Evolutionary conservation across 192 early-diverging fungal species (phyloP), one percentile per base, ranked within the genome.

Genomic region (Phycomyces blakesleeanus): DNA sequence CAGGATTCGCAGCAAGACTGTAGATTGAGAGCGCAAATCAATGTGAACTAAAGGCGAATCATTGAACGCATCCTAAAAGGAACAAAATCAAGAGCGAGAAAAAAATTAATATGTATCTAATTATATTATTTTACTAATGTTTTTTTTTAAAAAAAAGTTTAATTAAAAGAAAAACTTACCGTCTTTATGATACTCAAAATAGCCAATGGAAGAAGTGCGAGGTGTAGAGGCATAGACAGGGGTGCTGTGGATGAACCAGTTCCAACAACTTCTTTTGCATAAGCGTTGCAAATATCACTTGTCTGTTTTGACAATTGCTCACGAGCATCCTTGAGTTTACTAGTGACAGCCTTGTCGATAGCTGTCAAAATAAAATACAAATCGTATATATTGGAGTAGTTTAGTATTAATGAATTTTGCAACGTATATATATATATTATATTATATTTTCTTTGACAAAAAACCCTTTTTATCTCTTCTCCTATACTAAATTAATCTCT

Each of bases 261-360:
- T 24, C 74, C 73, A 25, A 85, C 85, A 34, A 89, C 86, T 59
- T 83, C 79, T 15, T 77, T 72, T 76, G 88, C 87, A 74, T 91
- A 94, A 6, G 84, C 83, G 15, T 67, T 78, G 27, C 91, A 76
- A 24, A 95, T 87, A 44, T 95, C 91, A 44, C 78, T 63, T 0
- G 83, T 65, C 61, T 86, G 86, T 74, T 84, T 78, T 41, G 81
- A 71, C 49, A 95, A 72, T 0, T 85, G 86, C 18, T 95, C 91
- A 38, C 91, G 78, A 8, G 89, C 93, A 63, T 91, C 89, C 57
- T 89, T 86, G 21, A 95, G 76, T 56, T 89, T 88, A n/a, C 85
- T 82, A 8, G 80, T 81, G 9, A 90, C 66, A 4, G 83, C 84
- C n/a, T 88, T 81, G 51, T 95, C 91, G 7, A 89, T 83, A 11